Conservation (phyloP, 805 yeast species). For the Saccharomycopsis malanga region DNA sequence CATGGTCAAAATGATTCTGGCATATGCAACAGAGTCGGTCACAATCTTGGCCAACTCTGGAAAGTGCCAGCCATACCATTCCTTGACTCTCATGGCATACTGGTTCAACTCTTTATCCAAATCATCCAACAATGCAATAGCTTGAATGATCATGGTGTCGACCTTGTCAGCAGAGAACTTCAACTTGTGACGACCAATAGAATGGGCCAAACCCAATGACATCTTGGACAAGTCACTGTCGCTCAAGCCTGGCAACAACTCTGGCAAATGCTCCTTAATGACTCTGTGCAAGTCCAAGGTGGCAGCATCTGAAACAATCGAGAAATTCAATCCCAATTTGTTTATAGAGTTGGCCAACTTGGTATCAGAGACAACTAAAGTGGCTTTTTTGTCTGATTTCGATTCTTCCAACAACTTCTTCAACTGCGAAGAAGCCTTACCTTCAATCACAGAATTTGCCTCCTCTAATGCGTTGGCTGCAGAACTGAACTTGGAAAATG, state of each 20-base stretch:
- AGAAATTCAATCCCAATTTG: constrained; percentile 82
- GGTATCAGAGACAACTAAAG: constrained; percentile 88
- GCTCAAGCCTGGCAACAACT: constrained; percentile 85
- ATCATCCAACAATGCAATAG: constrained; percentile 93
- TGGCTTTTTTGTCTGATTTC: constrained; percentile 75
- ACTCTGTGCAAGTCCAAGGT: constrained; percentile 93
- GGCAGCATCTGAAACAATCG: constrained; percentile 90
- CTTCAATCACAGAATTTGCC: constrained; percentile 86
- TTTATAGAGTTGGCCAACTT: constrained; percentile 94
- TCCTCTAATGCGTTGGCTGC: constrained; percentile 97
- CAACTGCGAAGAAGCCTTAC: constrained; percentile 83
- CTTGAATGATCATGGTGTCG: constrained; percentile 98
- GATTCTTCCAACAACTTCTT: constrained; percentile 67
- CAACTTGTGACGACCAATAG: constrained; percentile 96
- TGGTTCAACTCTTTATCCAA: constrained; percentile 96
- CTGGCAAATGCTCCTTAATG: constrained; percentile 89
- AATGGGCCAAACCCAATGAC: constrained; percentile 98
- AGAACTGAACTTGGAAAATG: constrained; percentile 88
- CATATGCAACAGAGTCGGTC: constrained; percentile 92
- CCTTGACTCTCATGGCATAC: constrained; percentile 97
- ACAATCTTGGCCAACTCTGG: constrained; percentile 97
- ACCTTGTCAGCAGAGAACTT: constrained; percentile 98
- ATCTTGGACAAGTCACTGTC: constrained; percentile 82
- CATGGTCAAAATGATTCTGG: constrained; percentile 88
- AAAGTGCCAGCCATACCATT: constrained; percentile 99